Evolutionary conservation across 495 filamentous ascomycete species (phyloP).

Genomic region (Penicillium antarcticum): DNA sequence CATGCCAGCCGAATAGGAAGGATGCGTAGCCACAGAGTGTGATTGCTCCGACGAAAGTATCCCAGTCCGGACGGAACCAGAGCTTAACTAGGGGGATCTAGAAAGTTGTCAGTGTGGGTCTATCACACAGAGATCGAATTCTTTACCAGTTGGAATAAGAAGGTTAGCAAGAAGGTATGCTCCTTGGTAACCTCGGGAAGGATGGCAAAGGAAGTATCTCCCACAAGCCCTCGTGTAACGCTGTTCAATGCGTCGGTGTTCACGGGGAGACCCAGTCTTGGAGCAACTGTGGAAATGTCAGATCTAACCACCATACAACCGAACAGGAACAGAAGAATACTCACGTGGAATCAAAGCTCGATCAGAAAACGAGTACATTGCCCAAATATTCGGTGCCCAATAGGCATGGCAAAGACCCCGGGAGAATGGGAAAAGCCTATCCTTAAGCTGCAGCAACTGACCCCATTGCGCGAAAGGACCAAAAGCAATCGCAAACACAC

Average conservation of each 20-base stretch:
- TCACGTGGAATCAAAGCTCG: constrained; percentile 74
- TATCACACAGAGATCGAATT: background rate
- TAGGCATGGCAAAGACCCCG: constrained; percentile 94
- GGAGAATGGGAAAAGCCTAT: constrained; percentile 89
- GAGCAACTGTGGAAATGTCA: constrained; percentile 59
- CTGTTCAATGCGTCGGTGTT: constrained; percentile 74
- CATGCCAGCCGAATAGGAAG: constrained; percentile 98
- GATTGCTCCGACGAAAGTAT: constrained; percentile 82
- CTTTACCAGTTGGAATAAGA: constrained; percentile 74
- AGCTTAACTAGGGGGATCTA: constrained; percentile 76
- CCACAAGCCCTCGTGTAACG: constrained; percentile 88
- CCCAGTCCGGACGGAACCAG: constrained; percentile 76
- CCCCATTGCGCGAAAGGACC: constrained; percentile 83
- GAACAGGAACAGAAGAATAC: constrained; percentile 14
- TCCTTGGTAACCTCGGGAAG: constrained; percentile 81
- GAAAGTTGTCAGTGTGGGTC: background rate
- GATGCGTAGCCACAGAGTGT: constrained; percentile 96
- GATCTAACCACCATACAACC: constrained; percentile 2
- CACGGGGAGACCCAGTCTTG: constrained; percentile 68
- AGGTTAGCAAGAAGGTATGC: constrained; percentile 76
- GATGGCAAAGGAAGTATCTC: constrained; percentile 92
- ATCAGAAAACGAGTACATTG: constrained; percentile 91
- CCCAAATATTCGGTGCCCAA: constrained; percentile 98
- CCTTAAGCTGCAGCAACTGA: constrained; percentile 84
- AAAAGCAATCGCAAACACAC: constrained; percentile 79